phyloP scores from a whole-genome alignment of 2,329 filamentous ascomycete genomes.

The Ampelomyces quisqualis region DNA sequence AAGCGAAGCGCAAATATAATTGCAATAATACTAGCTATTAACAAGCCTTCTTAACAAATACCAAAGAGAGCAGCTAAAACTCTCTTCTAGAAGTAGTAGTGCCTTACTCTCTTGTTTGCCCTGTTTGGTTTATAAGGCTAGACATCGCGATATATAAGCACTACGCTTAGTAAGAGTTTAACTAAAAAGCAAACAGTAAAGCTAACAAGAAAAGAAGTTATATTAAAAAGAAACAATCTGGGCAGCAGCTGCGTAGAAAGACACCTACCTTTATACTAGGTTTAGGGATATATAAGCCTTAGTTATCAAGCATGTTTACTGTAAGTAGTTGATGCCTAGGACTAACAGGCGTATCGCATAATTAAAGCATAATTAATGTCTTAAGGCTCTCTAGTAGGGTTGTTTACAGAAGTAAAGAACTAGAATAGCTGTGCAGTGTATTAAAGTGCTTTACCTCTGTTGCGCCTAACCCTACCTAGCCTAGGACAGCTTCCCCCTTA shows the following conservation, averaged over 20 bases:
- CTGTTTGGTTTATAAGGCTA: conserved; percentile 5
- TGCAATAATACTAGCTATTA: conserved; percentile 7
- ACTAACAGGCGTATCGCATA: conserved; percentile 4
- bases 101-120: conserved; percentile 6
- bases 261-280: conserved; percentile 6
- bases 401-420: conserved; percentile 3
- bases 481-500: conserved; percentile 1
- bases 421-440: conserved; percentile 2
- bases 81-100: conserved; percentile 7
- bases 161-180: conserved; percentile 10
- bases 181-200: conserved; percentile 9
- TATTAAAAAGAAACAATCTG: conserved; percentile 3
- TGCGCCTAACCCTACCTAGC: conserved; percentile 1
- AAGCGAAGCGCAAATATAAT: conserved; percentile 5
- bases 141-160: conserved; percentile 10
- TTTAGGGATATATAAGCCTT: conserved; percentile 2
- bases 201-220: conserved; percentile 9
- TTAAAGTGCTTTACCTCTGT: conserved; percentile 2
- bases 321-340: conserved; percentile 3
- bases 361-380: conserved; percentile 4
- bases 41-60: conserved; percentile 6
- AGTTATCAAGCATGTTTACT: conserved; percentile 4
- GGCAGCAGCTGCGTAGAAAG: conserved; percentile 2
- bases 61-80: conserved; percentile 3
- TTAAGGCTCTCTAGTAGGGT: conserved; percentile 1